Conservation (phyloP, 1,284 basidiomycete genomes). For the Moniliella sp. region DNA sequence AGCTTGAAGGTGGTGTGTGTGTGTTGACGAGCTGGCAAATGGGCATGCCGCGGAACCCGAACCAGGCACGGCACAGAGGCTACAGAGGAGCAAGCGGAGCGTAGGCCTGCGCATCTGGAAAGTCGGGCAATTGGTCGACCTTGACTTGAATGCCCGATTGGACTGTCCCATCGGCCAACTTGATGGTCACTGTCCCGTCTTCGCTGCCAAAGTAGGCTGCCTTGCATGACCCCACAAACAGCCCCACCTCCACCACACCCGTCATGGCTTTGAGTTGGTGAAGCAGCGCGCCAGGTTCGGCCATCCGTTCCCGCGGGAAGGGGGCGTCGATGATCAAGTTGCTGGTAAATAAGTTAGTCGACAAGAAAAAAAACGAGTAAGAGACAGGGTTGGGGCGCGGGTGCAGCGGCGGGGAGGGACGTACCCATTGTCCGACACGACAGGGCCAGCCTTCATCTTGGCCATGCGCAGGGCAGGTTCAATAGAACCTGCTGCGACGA, state of each 20-base stretch:
- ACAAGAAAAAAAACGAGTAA: background rate
- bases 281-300: constrained; percentile 16
- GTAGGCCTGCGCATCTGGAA: background rate
- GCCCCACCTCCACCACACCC: constrained; percentile 84
- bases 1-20: too few relatives aligned
- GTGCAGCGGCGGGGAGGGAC: background rate
- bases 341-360: constrained; percentile 3
- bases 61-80: too few relatives aligned
- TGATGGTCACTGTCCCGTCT: constrained; percentile 19
- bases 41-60: too few relatives aligned
- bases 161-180: constrained; percentile 14
- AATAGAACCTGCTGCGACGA: constrained; percentile 19
- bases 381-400: background rate
- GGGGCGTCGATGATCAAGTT: constrained; percentile 28
- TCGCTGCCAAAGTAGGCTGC: constrained; percentile 85
- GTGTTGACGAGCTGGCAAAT: too few relatives aligned
- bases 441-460: constrained; percentile 57
- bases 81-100: too few relatives aligned
- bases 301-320: constrained; percentile 20
- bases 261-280: constrained; percentile 39
- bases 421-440: constrained; percentile 63
- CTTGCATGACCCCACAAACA: constrained; percentile 74
- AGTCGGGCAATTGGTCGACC: constrained; percentile 2
- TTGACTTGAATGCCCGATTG: constrained; percentile 9
- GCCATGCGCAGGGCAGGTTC: constrained; percentile 22